Conservation (phyloP, 1,284 basidiomycete genomes). For the Austroboletus rostrupii region DNA sequence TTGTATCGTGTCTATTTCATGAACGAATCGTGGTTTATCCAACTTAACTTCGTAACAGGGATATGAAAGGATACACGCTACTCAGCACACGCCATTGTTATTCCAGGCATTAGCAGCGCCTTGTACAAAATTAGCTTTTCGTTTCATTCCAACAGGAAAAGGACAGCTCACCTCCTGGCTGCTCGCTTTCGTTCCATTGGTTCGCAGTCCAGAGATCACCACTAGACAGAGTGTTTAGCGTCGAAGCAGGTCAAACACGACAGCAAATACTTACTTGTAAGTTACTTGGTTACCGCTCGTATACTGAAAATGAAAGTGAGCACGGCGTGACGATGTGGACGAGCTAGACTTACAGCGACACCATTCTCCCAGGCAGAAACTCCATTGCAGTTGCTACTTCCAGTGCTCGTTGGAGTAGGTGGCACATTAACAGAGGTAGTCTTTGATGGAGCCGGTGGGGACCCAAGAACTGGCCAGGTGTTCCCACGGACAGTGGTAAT, state of each 20-base stretch:
- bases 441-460: constrained; percentile 1
- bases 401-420: constrained; percentile 9
- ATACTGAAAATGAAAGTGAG: constrained; percentile 14
- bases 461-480: constrained; percentile 25
- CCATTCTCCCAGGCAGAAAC: constrained; percentile 13
- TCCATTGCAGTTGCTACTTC: constrained; percentile 12
- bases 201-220: constrained; percentile 21
- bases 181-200: constrained; percentile 19
- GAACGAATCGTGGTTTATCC: too few species aligned
- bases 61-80: too few species aligned
- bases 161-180: constrained; percentile 17
- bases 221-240: constrained; percentile 7
- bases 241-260: not conserved
- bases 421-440: not conserved
- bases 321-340: not conserved
- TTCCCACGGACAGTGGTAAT: constrained; percentile 23
- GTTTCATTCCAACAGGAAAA: not conserved
- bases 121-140: not conserved
- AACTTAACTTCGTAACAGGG: too few species aligned
- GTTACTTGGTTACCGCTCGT: constrained; percentile 16
- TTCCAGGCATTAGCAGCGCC: constrained; percentile 16
- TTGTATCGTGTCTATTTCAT: too few species aligned
- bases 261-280: constrained; percentile 14
- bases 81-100: not conserved
- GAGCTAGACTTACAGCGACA: constrained; percentile 11